These are phyloP conservation scores for Stropharia rugosoannulata DNA, from an alignment of 768 basidiomycete species.

Conservation along the genomic window DNA sequence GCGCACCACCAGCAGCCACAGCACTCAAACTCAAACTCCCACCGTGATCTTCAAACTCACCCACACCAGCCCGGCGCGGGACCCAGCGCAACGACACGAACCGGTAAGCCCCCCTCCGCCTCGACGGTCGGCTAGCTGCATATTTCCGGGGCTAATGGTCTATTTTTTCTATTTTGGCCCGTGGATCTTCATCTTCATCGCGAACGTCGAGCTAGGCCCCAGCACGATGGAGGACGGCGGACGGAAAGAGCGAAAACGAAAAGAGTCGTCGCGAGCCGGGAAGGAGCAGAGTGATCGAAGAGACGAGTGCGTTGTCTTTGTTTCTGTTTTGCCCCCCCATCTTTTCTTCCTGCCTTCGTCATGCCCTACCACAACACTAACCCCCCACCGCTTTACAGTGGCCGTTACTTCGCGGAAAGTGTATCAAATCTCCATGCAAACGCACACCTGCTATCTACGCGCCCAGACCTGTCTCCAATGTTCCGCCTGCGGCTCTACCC, in stretches of 20 bases:
- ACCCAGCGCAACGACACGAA: constrained; percentile 13
- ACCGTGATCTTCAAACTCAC: background rate
- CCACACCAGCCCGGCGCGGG: constrained; percentile 2
- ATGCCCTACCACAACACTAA: constrained; percentile 1
- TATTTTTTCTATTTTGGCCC: constrained; percentile 8
- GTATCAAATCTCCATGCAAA: constrained; percentile 59
- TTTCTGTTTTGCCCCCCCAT: constrained; percentile 4
- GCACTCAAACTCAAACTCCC: constrained; percentile 4
- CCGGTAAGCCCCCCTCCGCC: constrained; percentile 9
- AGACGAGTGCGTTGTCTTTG: constrained; percentile 58
- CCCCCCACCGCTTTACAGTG: constrained; percentile 33
- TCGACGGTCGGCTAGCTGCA: background rate
- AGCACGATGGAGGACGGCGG: constrained; percentile 32
- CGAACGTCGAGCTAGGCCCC: constrained; percentile 5
- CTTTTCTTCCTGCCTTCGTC: background rate
- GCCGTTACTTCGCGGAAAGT: constrained; percentile 60
- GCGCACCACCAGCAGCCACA: constrained; percentile 7
- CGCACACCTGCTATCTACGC: constrained; percentile 61
- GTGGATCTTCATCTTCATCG: background rate
- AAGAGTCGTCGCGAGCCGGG: constrained; percentile 67
- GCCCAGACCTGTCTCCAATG: constrained; percentile 61
- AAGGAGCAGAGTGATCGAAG: constrained; percentile 75
- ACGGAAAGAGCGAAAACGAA: constrained; percentile 66
- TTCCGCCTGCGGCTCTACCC: constrained; percentile 77
- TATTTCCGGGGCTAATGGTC: constrained; percentile 7